Base-by-base conservation (phyloP, 2,329 filamentous ascomycete genomes). In the Metarhizium album region DNA sequence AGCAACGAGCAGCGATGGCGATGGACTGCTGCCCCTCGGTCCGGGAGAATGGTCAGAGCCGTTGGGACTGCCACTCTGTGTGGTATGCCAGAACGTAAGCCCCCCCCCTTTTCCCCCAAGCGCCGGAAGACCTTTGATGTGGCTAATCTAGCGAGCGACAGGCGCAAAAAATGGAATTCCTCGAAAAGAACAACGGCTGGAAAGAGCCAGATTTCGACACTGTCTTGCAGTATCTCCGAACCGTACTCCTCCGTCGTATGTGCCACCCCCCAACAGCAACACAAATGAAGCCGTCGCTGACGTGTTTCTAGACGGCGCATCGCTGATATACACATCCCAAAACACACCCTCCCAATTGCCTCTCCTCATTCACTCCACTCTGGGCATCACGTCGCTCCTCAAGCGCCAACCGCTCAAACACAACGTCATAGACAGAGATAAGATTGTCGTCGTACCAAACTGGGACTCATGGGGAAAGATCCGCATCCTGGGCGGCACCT, bases 391-490 rank as follows among this genome's bases (percentile, higher is more conserved):
- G 54, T 94, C 87, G 22, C 76, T 93, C 20, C 73, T 94, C 18
- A 88, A 88, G 67, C 80, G 83, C 55, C 80, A 88, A 61, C 81
- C 85, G 23, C 75, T 94, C 23, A 93, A 89, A 69, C 86, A 90
- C 65, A 95, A 95, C 60, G 87, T 94, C 54, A 93, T 94, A 57
- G 93, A 93, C 69, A 80, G 91, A 53, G 90, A 95, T 67, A 94
- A 94, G 74, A 90, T 98, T 50, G 76, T 96, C 4, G 87, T 98
- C 1, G 91, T 91, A 2, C 86, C 90, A 16, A 96, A 96, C 66
- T 98, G 93, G 93, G 93, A 98, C 67, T 96, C 90, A 0, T 96
- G 90, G 87, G 90, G 90, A 53, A 98, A 97, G 70, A 96, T 98
- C 53, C 80, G 91, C 42, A 89, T 97, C 43, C 74, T 97, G 27